Conservation (phyloP, 805 yeast species). For the Diddensiella transvaalensis region DNA sequence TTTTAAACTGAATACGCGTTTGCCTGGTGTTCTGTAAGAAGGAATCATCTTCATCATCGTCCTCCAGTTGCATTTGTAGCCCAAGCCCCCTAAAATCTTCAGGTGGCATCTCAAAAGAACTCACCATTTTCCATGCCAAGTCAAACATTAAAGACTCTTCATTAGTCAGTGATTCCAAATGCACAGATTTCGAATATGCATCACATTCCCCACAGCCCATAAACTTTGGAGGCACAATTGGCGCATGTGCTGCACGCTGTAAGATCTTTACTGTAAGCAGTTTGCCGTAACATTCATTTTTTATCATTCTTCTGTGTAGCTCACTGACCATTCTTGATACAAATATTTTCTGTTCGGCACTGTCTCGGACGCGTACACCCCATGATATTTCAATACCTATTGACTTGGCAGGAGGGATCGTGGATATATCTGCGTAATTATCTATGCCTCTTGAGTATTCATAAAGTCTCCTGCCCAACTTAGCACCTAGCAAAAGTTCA, state of each 20-base stretch:
- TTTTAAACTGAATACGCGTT: neutral
- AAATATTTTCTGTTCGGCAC: slow-evolving; percentile 62
- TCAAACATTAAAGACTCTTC: slow-evolving; percentile 58
- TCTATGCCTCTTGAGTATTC: slow-evolving; percentile 68
- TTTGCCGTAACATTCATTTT: slow-evolving; percentile 48
- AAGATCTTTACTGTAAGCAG: slow-evolving; percentile 65
- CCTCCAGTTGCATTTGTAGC: slow-evolving; percentile 56
- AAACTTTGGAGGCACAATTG: slow-evolving; percentile 70
- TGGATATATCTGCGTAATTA: slow-evolving; percentile 51
- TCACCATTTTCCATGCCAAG: slow-evolving; percentile 53
- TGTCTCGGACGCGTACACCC: slow-evolving; percentile 73
- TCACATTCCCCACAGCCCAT: slow-evolving; percentile 85
- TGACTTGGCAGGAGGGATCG: slow-evolving; percentile 51
- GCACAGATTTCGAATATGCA: slow-evolving; percentile 52
- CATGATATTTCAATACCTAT: slow-evolving; percentile 86
- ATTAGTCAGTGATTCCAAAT: slow-evolving; percentile 58
- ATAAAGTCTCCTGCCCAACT: slow-evolving; percentile 62
- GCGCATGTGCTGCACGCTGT: slow-evolving; percentile 60
- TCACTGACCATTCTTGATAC: slow-evolving; percentile 56
- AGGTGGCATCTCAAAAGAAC: slow-evolving; percentile 58
- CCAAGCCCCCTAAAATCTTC: slow-evolving; percentile 76
- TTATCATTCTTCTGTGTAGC: slow-evolving; percentile 49
- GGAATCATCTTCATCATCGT: slow-evolving; percentile 3
- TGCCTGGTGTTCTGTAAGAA: neutral
- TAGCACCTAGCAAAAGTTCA: slow-evolving; percentile 56